phyloP scores from a whole-genome alignment of 2,329 filamentous ascomycete species.

The Colletotrichum destructivum region DNA sequence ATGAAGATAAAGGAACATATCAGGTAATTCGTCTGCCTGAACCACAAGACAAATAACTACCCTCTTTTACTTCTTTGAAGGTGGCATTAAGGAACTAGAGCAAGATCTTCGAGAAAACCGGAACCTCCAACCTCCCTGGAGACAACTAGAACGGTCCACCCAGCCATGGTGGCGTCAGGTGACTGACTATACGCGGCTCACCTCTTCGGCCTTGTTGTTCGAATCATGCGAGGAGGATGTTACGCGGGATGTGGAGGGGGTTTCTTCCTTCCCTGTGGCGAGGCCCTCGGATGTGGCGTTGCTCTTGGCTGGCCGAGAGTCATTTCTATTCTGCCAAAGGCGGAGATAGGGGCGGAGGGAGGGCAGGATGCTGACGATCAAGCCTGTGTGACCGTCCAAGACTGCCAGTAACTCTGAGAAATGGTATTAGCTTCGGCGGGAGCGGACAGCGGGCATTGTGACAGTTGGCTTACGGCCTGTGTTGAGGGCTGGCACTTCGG shows the following conservation, averaged over 20 bases:
- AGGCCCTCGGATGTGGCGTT: background rate
- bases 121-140: too few relatives aligned
- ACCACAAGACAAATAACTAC: too few relatives aligned
- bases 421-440: background rate
- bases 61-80: too few relatives aligned
- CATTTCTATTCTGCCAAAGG: background rate
- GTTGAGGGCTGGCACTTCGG: background rate
- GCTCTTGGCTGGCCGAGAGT: background rate
- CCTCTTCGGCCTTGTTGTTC: background rate
- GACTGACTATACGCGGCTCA: too few relatives aligned
- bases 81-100: too few relatives aligned
- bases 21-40: too few relatives aligned
- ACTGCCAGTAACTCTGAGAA: background rate
- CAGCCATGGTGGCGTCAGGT: too few relatives aligned
- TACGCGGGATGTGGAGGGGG: background rate
- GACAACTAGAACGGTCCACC: too few relatives aligned
- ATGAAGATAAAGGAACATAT: too few relatives aligned
- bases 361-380: constrained; percentile 3
- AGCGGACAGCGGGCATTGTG: rapidly evolving
- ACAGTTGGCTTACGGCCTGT: background rate
- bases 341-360: constrained; percentile 14
- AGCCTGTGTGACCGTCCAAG: background rate
- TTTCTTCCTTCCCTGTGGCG: background rate
- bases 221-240: background rate
- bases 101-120: too few relatives aligned